Base-by-base conservation (phyloP, 2,329 filamentous ascomycete species). In the Botrytis paeoniae region DNA sequence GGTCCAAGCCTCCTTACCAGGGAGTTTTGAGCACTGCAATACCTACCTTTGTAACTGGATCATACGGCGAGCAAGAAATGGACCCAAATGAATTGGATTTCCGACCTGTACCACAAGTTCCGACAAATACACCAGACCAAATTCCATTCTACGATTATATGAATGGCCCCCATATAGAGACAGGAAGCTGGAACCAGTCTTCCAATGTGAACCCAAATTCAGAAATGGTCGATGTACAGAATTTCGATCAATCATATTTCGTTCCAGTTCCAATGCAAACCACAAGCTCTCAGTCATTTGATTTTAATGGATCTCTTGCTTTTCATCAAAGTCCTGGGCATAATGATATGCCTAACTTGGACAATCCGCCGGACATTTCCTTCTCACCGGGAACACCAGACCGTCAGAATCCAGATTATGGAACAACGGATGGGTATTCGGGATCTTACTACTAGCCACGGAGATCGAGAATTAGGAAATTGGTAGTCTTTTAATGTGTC, bases 401-500 rank as follows among this genome's bases (percentile, higher is more conserved):
- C 4, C 10, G 22, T 41, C 65, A 57, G 3, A 41, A 32, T 57
- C 35, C 10, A 25, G 35, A n/a, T 9, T 68, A 41, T 68, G 35
- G 10, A 32, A 4, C 35, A 12, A 16, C 48, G 10, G 25, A 32
- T 68, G 48, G 29, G 10, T 68, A 41, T 57, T 10, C 25, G 25
- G 2, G 20, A 14, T 25, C 62, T 8, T 68, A 57, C n/a, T 68
- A 68, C 18, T 68, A 68, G 35, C 1, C 6, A 39, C 9, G 41
- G 5, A 16, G 12, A 20, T 32, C 1, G 9, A 29, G 18, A 29
- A 9, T 6, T 32, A 18, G 9, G 9, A 41, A 4, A 25, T 41
- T 0, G 6, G 0, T 18, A 18, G 9, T 16, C 1, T 25, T n/a
- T 57, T 22, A 0, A 41, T 22, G 1, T 22, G 29, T 57, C 1